These are phyloP conservation scores for Fraxinus greggii DNA, from an alignment of 305 asterid genomes.

Conservation along the genomic window DNA sequence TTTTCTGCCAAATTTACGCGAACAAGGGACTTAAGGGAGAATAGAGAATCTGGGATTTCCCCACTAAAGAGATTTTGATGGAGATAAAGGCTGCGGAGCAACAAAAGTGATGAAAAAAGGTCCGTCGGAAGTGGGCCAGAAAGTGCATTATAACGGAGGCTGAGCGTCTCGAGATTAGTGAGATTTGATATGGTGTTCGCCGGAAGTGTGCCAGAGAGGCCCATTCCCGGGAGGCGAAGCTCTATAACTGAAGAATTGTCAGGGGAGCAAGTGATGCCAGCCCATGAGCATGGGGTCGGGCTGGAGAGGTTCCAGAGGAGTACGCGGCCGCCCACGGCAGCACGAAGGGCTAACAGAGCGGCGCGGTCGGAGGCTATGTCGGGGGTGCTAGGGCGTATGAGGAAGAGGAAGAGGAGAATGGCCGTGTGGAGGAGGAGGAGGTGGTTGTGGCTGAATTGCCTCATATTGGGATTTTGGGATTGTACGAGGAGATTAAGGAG, in stretches of 20 bases:
- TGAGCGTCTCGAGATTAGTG: slow-evolving; percentile 55
- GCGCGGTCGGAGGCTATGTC: slow-evolving; percentile 70
- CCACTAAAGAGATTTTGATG: slow-evolving; percentile 65
- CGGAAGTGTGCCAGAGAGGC: slow-evolving; percentile 66
- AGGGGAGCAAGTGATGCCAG: slow-evolving; percentile 60
- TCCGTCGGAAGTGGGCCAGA: slow-evolving; percentile 64
- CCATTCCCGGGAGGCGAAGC: slow-evolving; percentile 78
- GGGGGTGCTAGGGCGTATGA: slow-evolving; percentile 26
- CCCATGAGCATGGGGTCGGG: slow-evolving; percentile 60
- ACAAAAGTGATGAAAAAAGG: slow-evolving; percentile 41
- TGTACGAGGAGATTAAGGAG: slow-evolving; percentile 21
- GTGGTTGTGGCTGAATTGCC: slow-evolving; percentile 12
- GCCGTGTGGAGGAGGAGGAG: slow-evolving; percentile 22
- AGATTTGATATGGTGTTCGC: slow-evolving; percentile 51
- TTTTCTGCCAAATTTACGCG: slow-evolving; percentile 62
- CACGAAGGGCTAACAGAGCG: slow-evolving; percentile 62
- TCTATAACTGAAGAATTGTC: slow-evolving; percentile 45
- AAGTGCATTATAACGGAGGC: slow-evolving; percentile 75
- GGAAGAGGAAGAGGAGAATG: slow-evolving; percentile 18
- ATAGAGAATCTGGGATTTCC: slow-evolving; percentile 47
- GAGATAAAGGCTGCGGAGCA: slow-evolving; percentile 58
- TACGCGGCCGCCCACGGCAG: slow-evolving; percentile 68
- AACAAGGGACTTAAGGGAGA: slow-evolving; percentile 48
- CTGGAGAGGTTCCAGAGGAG: slow-evolving; percentile 57
- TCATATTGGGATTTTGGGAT: background rate